Base-by-base conservation (phyloP, 2,329 filamentous ascomycete genomes). In the Drechslerella stenobrocha region DNA sequence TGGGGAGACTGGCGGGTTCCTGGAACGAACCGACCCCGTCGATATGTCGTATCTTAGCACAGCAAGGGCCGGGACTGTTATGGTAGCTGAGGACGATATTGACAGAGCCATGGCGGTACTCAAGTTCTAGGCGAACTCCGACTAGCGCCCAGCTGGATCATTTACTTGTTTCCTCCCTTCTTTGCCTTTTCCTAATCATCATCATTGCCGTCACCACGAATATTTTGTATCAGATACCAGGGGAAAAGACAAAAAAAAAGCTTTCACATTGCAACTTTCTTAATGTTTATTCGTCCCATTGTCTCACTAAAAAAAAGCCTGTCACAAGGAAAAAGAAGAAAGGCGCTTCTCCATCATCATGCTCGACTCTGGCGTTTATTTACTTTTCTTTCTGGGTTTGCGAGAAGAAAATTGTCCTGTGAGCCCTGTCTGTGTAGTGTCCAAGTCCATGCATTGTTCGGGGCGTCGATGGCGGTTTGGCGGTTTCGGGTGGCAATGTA, bases 1-100 rank as follows among this genome's bases (percentile, higher is more conserved):
- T 0, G 84, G 88, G 50, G 88, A 88, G 45, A 86, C 58, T 11
- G 59, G 66, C 18, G 70, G 63, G 6, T 66, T 71, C 42, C 56
- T 72, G 22, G 69, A 71, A 26, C 57, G 56, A 40, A 44, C 28
- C 28, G 66, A 72, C 24, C 70, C 71, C 9, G 83, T 89, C 0
- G 90, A 96, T 75, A 85, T 97, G 77, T 92, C 87, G 61, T 97
- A 96, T 76, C 79, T 97, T 70, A 93, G 88, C 67, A 97, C 92
- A 0, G 90, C 90, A 2, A 83, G 87, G 40, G 90, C 91, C 0
- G 92, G 92, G 1, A 91, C 90, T 3, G 92, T 97, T 7, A 90
- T 97, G 74, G 83, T 97, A 35, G 83, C 85, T 2, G 83, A 87
- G 70, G 83, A 87, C 72, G 88, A 92, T 74, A 80, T 91, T 44